Base-by-base conservation (phyloP, 331 rosid species). In the Dryas integrifolia region DNA sequence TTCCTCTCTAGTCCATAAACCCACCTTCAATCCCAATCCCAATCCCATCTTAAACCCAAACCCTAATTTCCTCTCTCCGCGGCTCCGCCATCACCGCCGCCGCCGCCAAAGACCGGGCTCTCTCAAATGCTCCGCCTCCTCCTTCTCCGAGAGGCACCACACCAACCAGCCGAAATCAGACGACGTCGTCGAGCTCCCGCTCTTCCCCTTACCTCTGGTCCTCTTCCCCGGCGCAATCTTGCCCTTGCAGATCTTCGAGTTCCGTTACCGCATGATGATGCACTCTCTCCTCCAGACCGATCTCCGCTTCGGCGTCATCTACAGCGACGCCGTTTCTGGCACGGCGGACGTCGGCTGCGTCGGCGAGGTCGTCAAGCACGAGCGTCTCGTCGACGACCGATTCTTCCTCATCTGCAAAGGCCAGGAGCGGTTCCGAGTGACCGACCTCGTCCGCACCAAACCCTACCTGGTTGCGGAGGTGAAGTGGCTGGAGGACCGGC, bases 191-290 rank as follows among this genome's bases (percentile, higher is more conserved):
- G 98, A 95, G 77, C 97, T 95, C 41, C 99, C 99, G 1, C 87
- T 95, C 4, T 95, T 95, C 35, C 99, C 99, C 4, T 83, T 95
- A 2, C 97, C 98, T 1, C 80, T 95, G 0, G 98, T 95, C 1
- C 97, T 95, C 73, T 95, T 95, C 82, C 99, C 99, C 1, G 99
- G 99, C 41, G 98, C 99, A 0, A 88, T 92, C 43, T 93, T 95
- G 18, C 99, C 99, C 4, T 59, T 95, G 43, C 98, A 95, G 96
- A 95, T 95, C 96, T 95, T 95, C 69, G 99, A 95, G 87, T 89
- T 95, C 80, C 96, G 99, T 2, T 95, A 95, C 88, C 91, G 99
- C 13, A 90, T 95, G 75, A 95, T 95, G 99, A 95, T 92, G 99
- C 99, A 95, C 84, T 92, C 97, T 4, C 94, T 95, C 55, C 96